phyloP scores from a whole-genome alignment of 2,329 filamentous ascomycete species.

The Fusarium continuum region DNA sequence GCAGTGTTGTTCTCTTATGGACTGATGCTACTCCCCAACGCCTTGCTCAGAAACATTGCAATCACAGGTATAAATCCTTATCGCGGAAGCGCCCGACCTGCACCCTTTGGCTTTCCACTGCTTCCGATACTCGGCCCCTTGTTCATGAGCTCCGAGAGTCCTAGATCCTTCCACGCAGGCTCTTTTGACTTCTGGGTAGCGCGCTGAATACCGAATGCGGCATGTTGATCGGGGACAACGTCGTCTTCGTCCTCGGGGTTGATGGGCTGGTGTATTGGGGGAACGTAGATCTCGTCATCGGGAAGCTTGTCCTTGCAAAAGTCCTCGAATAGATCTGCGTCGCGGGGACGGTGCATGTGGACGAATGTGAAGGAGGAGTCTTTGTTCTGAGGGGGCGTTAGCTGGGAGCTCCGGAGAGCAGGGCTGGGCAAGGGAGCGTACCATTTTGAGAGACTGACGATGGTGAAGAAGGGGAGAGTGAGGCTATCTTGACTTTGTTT shows the following conservation, averaged over 20 bases:
- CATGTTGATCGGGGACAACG: constrained; percentile 87
- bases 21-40: constrained; percentile 13
- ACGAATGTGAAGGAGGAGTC: constrained; percentile 79
- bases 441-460: constrained; percentile 9
- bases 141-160: constrained; percentile 75
- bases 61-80: neutral
- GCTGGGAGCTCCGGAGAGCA: neutral
- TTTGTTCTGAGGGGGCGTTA: constrained; percentile 63
- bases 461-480: neutral
- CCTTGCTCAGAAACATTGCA: constrained; percentile 9
- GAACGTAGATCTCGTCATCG: constrained; percentile 85
- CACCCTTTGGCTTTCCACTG: constrained; percentile 33
- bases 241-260: constrained; percentile 92
- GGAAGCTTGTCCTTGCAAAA: constrained; percentile 76
- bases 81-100: constrained; percentile 28
- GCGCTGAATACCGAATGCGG: constrained; percentile 84
- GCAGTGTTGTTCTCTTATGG: neutral
- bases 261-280: constrained; percentile 79
- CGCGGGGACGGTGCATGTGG: constrained; percentile 75
- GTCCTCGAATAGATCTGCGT: constrained; percentile 83
- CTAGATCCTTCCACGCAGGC: constrained; percentile 81
- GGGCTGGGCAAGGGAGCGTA: neutral
- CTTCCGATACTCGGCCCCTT: constrained; percentile 59
- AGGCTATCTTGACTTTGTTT: constrained; percentile 17
- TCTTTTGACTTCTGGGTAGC: constrained; percentile 78